These are phyloP conservation scores for Corymbia maculata DNA, from an alignment of 345 rosid genomes.

Conservation along the genomic window DNA sequence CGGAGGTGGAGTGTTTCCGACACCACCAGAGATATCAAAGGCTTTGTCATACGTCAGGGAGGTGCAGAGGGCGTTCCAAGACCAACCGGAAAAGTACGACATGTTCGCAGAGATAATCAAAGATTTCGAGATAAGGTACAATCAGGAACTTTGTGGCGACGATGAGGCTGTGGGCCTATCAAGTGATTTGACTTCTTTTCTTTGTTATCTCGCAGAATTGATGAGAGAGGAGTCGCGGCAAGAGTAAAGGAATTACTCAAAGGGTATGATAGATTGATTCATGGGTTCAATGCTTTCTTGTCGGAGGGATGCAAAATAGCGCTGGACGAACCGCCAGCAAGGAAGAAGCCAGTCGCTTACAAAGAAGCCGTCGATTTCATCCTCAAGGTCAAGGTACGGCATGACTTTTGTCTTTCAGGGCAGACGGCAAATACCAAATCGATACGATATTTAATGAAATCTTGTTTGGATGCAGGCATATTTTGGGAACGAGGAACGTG, in stretches of 20 bases:
- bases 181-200: background rate
- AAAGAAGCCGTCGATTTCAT: conserved; percentile 34
- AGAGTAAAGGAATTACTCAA: conserved; percentile 75
- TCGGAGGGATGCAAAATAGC: conserved; percentile 76
- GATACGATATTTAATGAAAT: background rate
- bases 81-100: conserved; percentile 75
- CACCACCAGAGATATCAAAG: conserved; percentile 40
- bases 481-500: conserved; percentile 18
- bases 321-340: conserved; percentile 48
- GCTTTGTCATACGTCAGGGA: conserved; percentile 64
- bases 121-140: conserved; percentile 80
- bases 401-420: background rate
- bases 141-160: background rate
- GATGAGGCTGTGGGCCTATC: background rate
- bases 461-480: conserved; percentile 8
- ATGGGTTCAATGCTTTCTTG: conserved; percentile 83
- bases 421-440: background rate
- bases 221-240: conserved; percentile 51
- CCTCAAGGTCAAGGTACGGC: conserved; percentile 8
- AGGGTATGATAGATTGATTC: conserved; percentile 74
- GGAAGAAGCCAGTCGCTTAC: conserved; percentile 68
- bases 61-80: conserved; percentile 82
- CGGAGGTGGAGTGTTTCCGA: conserved; percentile 17
- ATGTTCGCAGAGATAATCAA: conserved; percentile 77
- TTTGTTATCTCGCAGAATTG: too few species aligned